Conservation (phyloP, 805 yeast species). For the Lipomyces yamanashiensis region DNA sequence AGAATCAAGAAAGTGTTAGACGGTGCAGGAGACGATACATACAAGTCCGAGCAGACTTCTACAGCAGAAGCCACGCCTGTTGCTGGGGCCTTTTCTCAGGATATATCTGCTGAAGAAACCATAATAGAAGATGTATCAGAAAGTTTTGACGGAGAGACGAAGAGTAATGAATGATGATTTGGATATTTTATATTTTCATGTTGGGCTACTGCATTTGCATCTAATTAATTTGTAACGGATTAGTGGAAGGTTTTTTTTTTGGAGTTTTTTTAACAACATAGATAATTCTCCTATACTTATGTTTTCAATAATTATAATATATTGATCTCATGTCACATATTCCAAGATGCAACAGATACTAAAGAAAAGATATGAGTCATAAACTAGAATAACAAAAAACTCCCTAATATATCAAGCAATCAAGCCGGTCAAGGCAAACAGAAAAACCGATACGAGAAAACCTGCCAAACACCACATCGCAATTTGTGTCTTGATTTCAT, state of each 20-base stretch:
- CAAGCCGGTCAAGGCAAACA: not conserved
- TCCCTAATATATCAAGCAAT: not conserved
- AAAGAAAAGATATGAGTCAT: not conserved
- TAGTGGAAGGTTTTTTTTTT: not conserved
- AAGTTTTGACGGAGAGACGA: not conserved
- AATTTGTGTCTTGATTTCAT: not conserved
- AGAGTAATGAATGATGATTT: not conserved
- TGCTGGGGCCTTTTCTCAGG: too few relatives aligned
- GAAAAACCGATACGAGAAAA: not conserved
- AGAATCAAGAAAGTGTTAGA: too few relatives aligned
- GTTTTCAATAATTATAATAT: not conserved
- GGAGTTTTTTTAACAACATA: not conserved
- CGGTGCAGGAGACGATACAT: too few relatives aligned
- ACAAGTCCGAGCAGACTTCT: too few relatives aligned
- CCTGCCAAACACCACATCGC: not conserved
- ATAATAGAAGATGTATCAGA: not conserved
- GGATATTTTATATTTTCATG: not conserved
- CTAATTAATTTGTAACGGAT: not conserved
- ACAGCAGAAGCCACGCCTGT: too few relatives aligned
- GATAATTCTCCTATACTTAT: not conserved
- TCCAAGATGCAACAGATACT: not conserved
- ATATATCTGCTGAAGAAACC: not conserved
- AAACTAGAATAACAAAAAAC: not conserved
- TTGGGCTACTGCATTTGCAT: not conserved
- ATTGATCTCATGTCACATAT: not conserved